Evolutionary conservation across 768 basidiomycete genomes (phyloP).

Genomic region (Coprinopsis sp.): DNA sequence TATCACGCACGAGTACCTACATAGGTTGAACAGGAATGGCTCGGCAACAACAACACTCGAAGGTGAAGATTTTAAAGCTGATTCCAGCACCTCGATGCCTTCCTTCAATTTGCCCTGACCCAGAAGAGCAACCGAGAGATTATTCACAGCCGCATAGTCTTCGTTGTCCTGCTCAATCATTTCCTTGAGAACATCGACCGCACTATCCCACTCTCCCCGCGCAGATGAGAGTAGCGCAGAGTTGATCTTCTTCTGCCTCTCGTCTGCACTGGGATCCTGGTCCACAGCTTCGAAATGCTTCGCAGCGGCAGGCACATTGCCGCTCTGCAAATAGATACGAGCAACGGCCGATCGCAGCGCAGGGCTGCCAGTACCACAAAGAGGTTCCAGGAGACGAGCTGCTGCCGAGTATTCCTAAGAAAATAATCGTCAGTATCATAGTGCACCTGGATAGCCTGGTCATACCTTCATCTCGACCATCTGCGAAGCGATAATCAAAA

Average conservation of each 20-base stretch:
- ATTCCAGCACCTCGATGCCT: slow-evolving; percentile 70
- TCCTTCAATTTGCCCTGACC: slow-evolving; percentile 70
- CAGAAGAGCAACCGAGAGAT: slow-evolving; percentile 67
- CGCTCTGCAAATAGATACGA: slow-evolving; percentile 71
- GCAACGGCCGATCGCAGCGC: slow-evolving; percentile 66
- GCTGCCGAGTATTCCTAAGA: slow-evolving; percentile 67
- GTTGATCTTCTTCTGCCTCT: slow-evolving; percentile 55
- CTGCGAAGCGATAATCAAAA: slow-evolving; percentile 75
- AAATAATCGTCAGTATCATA: background rate
- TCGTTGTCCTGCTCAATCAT: slow-evolving; percentile 51
- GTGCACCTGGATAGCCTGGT: background rate
- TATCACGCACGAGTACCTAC: slow-evolving; percentile 36
- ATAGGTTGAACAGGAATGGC: slow-evolving; percentile 81
- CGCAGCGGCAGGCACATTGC: slow-evolving; percentile 55
- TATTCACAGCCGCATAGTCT: slow-evolving; percentile 71
- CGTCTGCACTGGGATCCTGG: slow-evolving; percentile 37
- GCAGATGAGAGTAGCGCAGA: slow-evolving; percentile 61
- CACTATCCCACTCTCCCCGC: slow-evolving; percentile 63
- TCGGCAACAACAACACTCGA: slow-evolving; percentile 71
- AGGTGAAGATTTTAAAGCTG: slow-evolving; percentile 57
- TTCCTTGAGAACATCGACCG: slow-evolving; percentile 38
- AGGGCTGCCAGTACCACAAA: slow-evolving; percentile 48
- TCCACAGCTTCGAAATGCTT: slow-evolving; percentile 53
- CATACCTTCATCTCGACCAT: slow-evolving; percentile 79
- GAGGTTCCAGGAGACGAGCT: slow-evolving; percentile 59